These are phyloP conservation scores for Hericium erinaceus DNA, from an alignment of 768 basidiomycete genomes.

Conservation along the genomic window DNA sequence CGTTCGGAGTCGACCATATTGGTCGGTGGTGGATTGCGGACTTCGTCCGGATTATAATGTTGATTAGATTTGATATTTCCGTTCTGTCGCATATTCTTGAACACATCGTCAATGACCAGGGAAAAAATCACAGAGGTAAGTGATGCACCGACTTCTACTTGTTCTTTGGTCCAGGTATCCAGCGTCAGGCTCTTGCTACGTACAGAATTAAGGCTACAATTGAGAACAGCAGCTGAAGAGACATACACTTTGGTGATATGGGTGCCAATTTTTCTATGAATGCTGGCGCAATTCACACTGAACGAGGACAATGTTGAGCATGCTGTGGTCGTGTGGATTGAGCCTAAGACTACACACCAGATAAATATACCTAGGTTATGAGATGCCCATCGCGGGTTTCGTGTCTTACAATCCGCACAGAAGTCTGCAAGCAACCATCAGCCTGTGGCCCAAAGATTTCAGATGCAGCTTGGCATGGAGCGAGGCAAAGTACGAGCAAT, in stretches of 20 bases:
- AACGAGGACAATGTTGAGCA: conserved; percentile 5
- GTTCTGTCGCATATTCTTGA: conserved; percentile 65
- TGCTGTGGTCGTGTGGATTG: conserved; percentile 2
- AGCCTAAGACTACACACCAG: conserved; percentile 39
- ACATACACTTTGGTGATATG: conserved; percentile 90
- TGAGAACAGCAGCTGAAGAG: neutral
- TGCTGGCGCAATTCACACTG: conserved; percentile 81
- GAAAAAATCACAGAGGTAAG: conserved; percentile 6
- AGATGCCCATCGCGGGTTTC: conserved; percentile 83
- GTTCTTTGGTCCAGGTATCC: conserved; percentile 83
- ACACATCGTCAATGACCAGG: conserved; percentile 6
- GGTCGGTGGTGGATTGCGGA: conserved; percentile 72
- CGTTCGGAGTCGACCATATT: conserved; percentile 70
- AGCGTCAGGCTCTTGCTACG: conserved; percentile 81
- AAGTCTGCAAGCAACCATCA: conserved; percentile 38
- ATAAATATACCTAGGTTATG: conserved; percentile 85
- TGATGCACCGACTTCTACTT: conserved; percentile 59
- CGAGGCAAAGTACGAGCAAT: neutral
- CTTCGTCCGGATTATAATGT: conserved; percentile 76
- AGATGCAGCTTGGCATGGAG: conserved; percentile 1
- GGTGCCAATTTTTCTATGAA: conserved; percentile 92
- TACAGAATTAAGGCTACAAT: neutral
- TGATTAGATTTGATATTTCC: conserved; percentile 80
- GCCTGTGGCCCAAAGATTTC: neutral
- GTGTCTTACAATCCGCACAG: conserved; percentile 89